phyloP scores from a whole-genome alignment of 1,139 yeast genomes.

The Keqinozyma sinolaborantium region DNA sequence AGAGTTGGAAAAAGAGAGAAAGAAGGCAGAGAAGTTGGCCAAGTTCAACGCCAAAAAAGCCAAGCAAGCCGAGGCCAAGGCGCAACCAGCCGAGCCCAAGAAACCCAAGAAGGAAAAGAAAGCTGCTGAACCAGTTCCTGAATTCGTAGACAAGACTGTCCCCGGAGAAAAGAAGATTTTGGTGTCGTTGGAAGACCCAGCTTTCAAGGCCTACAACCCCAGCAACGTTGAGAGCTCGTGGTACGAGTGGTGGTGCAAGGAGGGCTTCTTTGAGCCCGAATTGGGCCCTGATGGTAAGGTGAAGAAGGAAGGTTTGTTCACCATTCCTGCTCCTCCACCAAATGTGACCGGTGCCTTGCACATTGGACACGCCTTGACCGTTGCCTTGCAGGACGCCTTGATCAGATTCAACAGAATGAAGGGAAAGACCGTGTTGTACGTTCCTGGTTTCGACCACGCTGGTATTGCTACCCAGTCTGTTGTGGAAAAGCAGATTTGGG shows the following conservation, averaged over 20 bases:
- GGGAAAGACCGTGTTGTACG: conserved; percentile 88
- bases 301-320: conserved; percentile 80
- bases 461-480: conserved; percentile 99
- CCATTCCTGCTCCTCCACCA: conserved; percentile 98
- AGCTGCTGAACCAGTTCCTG: conserved; percentile 70
- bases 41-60: conserved; percentile 93
- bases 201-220: conserved; percentile 92
- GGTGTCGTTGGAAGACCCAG: conserved; percentile 83
- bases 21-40: conserved; percentile 95
- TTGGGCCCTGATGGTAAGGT: conserved; percentile 68
- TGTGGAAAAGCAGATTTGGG: conserved; percentile 95
- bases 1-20: conserved; percentile 87
- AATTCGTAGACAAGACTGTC: conserved; percentile 74
- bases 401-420: conserved; percentile 95
- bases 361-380: conserved; percentile 97
- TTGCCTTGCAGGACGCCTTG: conserved; percentile 89
- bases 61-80: conserved; percentile 52
- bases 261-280: conserved; percentile 87
- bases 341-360: conserved; percentile 98
- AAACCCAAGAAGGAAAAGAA: conserved; percentile 73
- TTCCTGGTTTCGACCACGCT: conserved; percentile 98
- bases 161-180: conserved; percentile 90
- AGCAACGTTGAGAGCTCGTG: conserved; percentile 92
- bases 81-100: conserved; percentile 42
- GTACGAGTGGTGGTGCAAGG: conserved; percentile 96